These are phyloP conservation scores for Metschnikowia borealis DNA, from an alignment of 805 yeast species.

Conservation along the genomic window DNA sequence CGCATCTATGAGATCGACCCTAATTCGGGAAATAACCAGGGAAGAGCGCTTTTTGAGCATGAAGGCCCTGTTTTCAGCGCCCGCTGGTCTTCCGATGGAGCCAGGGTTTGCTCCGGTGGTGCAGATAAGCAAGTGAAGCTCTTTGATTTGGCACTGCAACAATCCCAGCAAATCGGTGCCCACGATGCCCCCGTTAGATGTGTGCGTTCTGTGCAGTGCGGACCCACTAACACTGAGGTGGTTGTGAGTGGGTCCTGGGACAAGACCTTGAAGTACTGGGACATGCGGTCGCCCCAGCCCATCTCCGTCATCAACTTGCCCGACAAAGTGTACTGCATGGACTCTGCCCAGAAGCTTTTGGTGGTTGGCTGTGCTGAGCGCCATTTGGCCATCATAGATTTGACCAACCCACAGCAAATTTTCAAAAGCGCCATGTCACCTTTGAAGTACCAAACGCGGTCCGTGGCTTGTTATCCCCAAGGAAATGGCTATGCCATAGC, in stretches of 20 bases:
- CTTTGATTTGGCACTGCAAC: constrained; percentile 80
- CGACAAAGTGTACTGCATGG: constrained; percentile 90
- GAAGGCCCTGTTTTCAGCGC: constrained; percentile 81
- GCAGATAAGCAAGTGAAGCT: constrained; percentile 83
- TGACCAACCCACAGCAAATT: constrained; percentile 77
- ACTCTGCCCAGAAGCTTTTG: constrained; percentile 69
- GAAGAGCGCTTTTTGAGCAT: constrained; percentile 86
- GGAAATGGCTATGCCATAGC: constrained; percentile 94
- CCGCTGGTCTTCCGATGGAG: constrained; percentile 83
- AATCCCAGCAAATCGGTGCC: constrained; percentile 75
- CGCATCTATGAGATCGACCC: constrained; percentile 83
- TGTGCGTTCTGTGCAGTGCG: constrained; percentile 77
- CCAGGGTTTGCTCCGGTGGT: constrained; percentile 84
- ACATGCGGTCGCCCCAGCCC: constrained; percentile 78
- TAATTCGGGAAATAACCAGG: constrained; percentile 72
- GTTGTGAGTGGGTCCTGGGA: constrained; percentile 97
- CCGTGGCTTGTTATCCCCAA: constrained; percentile 78
- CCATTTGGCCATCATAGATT: constrained; percentile 70
- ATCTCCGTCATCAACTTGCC: constrained; percentile 79
- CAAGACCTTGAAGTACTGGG: constrained; percentile 93
- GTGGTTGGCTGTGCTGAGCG: constrained; percentile 95
- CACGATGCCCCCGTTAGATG: constrained; percentile 78
- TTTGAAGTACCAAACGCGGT: constrained; percentile 83
- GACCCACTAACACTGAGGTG: constrained; percentile 76
- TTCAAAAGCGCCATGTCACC: constrained; percentile 74